Conservation (phyloP, 202 grass and related monocot species). For the Musa balbisiana region DNA sequence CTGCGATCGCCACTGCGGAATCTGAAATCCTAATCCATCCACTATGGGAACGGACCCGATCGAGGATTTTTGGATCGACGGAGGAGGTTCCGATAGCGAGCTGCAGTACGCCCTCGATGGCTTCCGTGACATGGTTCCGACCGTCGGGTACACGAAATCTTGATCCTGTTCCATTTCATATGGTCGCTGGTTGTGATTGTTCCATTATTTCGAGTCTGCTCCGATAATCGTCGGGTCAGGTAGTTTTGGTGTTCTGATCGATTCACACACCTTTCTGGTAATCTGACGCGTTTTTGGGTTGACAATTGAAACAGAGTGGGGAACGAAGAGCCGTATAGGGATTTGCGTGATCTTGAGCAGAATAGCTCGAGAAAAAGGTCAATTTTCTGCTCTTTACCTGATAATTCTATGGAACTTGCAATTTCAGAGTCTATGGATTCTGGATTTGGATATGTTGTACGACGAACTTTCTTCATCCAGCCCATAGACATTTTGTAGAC, state of each 20-base stretch:
- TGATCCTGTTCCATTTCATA: background rate
- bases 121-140: slow-evolving; percentile 5
- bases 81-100: slow-evolving; percentile 24
- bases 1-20: too few relatives aligned
- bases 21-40: background rate
- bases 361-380: slow-evolving; percentile 58
- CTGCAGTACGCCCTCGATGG: slow-evolving; percentile 22
- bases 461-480: too few relatives aligned
- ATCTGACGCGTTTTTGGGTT: background rate
- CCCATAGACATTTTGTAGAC: background rate
- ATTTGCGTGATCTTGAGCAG: slow-evolving; percentile 34
- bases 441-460: too few relatives aligned
- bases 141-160: background rate
- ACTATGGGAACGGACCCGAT: slow-evolving; percentile 19
- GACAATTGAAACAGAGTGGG: slow-evolving; percentile 32
- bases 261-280: background rate
- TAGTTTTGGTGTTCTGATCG: background rate
- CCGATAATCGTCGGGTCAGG: background rate
- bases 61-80: slow-evolving; percentile 31
- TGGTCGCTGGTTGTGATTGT: background rate
- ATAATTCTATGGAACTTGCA: slow-evolving; percentile 5
- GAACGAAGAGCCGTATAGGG: slow-evolving; percentile 31
- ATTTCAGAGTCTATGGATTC: too few relatives aligned
- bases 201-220: too few relatives aligned
- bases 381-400: background rate